Evolutionary conservation across 2,329 filamentous ascomycete genomes (phyloP).

Genomic region (Exserohilum rostratum): DNA sequence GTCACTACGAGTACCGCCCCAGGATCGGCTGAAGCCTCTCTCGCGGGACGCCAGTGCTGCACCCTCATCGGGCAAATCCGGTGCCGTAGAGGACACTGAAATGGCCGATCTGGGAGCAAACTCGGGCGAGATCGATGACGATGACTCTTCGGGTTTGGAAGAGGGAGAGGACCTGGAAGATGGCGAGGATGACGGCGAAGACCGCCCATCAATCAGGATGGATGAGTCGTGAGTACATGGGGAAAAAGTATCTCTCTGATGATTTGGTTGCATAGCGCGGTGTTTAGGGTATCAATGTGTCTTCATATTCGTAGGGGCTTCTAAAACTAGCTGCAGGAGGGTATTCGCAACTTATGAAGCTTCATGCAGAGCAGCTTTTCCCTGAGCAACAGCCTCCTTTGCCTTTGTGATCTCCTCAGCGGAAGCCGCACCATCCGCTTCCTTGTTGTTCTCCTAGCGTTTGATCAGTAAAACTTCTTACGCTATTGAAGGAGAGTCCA

Average conservation of each 20-base stretch:
- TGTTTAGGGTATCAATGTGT: constrained; percentile 31
- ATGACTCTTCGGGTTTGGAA: constrained; percentile 43
- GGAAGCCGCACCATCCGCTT: constrained; percentile 45
- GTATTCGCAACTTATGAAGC: constrained; percentile 19
- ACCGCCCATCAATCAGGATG: constrained; percentile 31
- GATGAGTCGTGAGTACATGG: constrained; percentile 34
- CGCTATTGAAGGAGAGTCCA: neutral
- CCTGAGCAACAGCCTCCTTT: constrained; percentile 49
- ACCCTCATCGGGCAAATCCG: constrained; percentile 35
- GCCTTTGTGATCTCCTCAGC: constrained; percentile 55
- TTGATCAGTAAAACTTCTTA: constrained; percentile 16
- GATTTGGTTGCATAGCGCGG: constrained; percentile 42
- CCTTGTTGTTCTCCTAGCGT: constrained; percentile 51
- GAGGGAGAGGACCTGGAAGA: constrained; percentile 43
- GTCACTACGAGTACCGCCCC: constrained; percentile 38
- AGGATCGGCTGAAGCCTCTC: constrained; percentile 40
- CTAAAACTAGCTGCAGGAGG: neutral
- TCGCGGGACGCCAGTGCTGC: constrained; percentile 36
- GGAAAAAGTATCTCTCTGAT: neutral
- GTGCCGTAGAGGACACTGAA: constrained; percentile 33
- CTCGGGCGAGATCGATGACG: constrained; percentile 30
- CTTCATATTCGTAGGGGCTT: constrained; percentile 1
- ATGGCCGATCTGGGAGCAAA: constrained; percentile 38
- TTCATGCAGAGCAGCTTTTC: constrained; percentile 48
- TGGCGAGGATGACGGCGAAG: constrained; percentile 37